A percentile compares a stretch with the other conserved stretches of the same genome.
Evolutionary conservation across 2,329 filamentous ascomycete genomes (phyloP).

Genomic region (Talaromyces sp.): DNA sequence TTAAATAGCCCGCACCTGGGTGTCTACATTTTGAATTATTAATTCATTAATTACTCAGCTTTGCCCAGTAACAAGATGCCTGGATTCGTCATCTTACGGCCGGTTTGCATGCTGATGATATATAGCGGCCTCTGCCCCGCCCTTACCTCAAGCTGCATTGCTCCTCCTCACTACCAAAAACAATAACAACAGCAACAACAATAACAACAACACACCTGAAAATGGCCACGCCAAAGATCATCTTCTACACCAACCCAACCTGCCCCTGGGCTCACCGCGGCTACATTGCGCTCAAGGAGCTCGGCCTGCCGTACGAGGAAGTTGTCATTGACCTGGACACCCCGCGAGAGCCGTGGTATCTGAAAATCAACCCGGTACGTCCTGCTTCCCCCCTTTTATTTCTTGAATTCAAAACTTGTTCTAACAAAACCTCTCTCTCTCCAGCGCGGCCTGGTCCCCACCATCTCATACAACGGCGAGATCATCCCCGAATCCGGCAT

Average conservation of each 20-base stretch:
- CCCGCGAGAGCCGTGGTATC: conserved; percentile 68
- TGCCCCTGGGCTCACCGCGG: conserved; percentile 74
- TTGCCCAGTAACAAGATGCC: no score
- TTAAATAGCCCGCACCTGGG: no score
- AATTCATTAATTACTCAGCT: not conserved
- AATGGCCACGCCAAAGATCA: conserved; percentile 48
- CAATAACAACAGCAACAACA: not conserved
- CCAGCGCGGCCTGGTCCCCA: conserved; percentile 66
- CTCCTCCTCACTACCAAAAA: not conserved
- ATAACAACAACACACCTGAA: not conserved
- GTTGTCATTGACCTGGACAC: conserved; percentile 65
- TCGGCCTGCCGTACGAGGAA: conserved; percentile 61
- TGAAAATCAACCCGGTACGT: conserved; percentile 64
- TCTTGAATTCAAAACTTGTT: no score
- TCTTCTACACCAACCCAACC: conserved; percentile 62
- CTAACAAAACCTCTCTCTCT: not conserved
- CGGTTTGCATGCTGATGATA: not conserved
- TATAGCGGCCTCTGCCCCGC: not conserved
- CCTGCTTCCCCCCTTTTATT: no score
- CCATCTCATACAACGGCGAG: conserved; percentile 62
- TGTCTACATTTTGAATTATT: not conserved
- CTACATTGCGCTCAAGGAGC: conserved; percentile 65
- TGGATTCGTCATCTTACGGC: not conserved
- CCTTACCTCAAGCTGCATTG: not conserved
- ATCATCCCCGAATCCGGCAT: conserved; percentile 70